Base-by-base conservation (phyloP, 441 rosid species). In the Melastoma candidum region DNA sequence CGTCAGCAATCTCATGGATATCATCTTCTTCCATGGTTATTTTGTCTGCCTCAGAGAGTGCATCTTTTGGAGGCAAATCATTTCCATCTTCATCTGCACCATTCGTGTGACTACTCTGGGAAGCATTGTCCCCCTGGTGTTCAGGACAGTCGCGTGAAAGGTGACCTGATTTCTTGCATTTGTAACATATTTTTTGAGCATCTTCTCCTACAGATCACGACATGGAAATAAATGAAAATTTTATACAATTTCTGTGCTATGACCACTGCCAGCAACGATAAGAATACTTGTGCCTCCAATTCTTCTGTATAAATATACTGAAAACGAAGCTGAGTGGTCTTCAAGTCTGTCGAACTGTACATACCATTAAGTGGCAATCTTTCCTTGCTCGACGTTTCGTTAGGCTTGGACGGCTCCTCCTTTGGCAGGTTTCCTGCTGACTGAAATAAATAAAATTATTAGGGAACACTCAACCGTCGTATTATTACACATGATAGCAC, bases 1-100 rank as follows among this genome's bases (percentile, higher is more conserved):
- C 96, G 61, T 89, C 97, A 2, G 81, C 96, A 24, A 94, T 72
- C 68, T 94, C 99, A 45, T 89, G 72, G 53, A 87, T 74, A 69
- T 89, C 99, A 0, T 93, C 97, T 71, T 84, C 93, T 65, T 84
- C 95, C 96, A 80, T 80, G 24, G 73, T 79, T 67, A 89, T 84
- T 72, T 58, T 80, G 73, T 89, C 99, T 78, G 70, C 60, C 58
- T 77, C 95, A 39, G 56, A 11, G 12, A 36, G 41, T 26, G 59
- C 45, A 10, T 55, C 69, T 51, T 47, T 64, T 17, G 56, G 51
- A 50, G 66, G 55, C 25, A 25, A 53, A 44, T 1, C 54, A 22
- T 60, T 57, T 17, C 54, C 56, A 60, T 54, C 57, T 49, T 17
- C 67, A 53, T 58, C 73, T 65, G 12, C 51, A 25, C 67, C 70